Evolutionary conservation across 2,329 filamentous ascomycete species (phyloP).

Genomic region (Eurotiales sp.): DNA sequence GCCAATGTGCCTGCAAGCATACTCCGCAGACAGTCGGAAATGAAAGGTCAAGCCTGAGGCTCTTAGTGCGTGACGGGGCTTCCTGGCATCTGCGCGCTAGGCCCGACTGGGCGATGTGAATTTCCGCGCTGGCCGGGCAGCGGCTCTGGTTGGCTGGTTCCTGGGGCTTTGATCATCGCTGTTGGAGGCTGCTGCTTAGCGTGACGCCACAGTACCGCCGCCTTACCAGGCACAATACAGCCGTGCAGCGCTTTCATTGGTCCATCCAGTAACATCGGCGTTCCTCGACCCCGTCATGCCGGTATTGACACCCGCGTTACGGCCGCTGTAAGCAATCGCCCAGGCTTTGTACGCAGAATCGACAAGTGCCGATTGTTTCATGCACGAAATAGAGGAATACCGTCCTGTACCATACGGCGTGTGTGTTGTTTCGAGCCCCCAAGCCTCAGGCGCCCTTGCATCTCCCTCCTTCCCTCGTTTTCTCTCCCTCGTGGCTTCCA

Average conservation of each 20-base stretch:
- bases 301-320: background rate
- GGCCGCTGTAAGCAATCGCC: too few relatives aligned
- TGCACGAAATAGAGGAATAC: too few relatives aligned
- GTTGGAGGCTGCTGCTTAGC: constrained; percentile 1
- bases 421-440: background rate
- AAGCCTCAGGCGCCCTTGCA: constrained; percentile 7
- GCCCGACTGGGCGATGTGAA: background rate
- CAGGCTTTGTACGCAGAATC: too few relatives aligned
- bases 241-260: background rate
- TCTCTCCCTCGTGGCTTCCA: constrained; percentile 9
- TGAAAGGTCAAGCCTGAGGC: background rate
- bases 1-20: constrained; percentile 13
- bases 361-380: too few relatives aligned
- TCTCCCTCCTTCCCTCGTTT: constrained; percentile 16
- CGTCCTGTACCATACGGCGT: too few relatives aligned
- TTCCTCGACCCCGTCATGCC: background rate
- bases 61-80: background rate
- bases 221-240: constrained; percentile 23
- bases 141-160: constrained; percentile 14
- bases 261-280: constrained; percentile 13
- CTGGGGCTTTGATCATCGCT: background rate
- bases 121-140: too few relatives aligned
- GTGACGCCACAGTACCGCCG: constrained; percentile 16
- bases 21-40: too few relatives aligned
- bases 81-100: background rate